Evolutionary conservation across 371 early-diverging fungal genomes (phyloP), one percentile per base, ranked within the genome.

Genomic region (Zopfochytrium polystomum): DNA sequence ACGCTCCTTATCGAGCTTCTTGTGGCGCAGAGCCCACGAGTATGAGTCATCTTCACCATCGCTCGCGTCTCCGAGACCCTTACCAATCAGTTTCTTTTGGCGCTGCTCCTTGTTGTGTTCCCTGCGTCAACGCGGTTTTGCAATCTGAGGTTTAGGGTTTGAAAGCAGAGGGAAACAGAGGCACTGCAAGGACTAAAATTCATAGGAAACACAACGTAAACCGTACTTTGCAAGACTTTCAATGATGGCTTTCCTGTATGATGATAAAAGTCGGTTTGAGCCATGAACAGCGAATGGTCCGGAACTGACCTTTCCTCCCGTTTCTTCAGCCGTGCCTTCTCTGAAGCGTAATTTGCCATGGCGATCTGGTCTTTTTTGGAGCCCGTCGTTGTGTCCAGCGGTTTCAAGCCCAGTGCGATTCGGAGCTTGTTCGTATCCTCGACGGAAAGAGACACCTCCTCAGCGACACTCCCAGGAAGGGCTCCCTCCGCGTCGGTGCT

Each of bases 21-120:
- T 61, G 47, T 73, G 67, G 51, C 58, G 77, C 55, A 73, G 67
- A 33, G 88, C 84, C 90, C 89, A 90, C 20, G 78, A 76, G 15
- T 85, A 66, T 1, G 85, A 65, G 52, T 77, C 80, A 11, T 64
- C 73, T 29, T 80, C 82, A 2, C 80, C 85, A 31, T 84, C 89
- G n/a, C 71, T 74, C 1, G 74, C 81, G 31, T 87, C 89, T 11
- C 85, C 91, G 3, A 90, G 77, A 3, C 86, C 85, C 65, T 85
- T 83, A 25, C 91, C 91, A 62, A 74, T 63, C 18, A 90, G 70
- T 50, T 82, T 85, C 48, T 76, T 76, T 34, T 75, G 66, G 4
- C 83, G 70, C 52, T 87, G 78, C 46, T 75, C 73, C 4, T 80
- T 73, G 68, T 79, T 85, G 61, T 82, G 81, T 23, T 82, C 81